Evolutionary conservation across 169 alveolate species (phyloP), one percentile per base, ranked within the genome.

Genomic region (Cystoisospora suis): DNA sequence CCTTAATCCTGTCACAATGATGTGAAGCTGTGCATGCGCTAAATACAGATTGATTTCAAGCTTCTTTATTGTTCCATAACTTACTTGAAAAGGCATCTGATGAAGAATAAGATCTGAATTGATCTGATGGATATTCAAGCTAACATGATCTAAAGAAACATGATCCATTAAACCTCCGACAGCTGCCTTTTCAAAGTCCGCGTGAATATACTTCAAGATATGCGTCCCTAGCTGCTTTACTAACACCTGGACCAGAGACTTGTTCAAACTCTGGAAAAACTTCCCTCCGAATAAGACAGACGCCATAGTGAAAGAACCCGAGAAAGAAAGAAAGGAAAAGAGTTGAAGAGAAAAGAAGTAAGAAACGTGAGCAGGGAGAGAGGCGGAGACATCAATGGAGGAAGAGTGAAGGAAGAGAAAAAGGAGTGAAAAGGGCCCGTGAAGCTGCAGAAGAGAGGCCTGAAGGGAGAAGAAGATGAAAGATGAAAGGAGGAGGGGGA

Each of bases 91-190:
- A n/a, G 83, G 83, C 9, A 72, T 5, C 42, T 72, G 83, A 38
- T 38, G 83, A 34, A 40, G 3, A 27, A 17, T 38, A 27, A 72
- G 53, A 36, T 72, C 83, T 36, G 46, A 34, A 56, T 72, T 72
- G 53, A 72, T 40, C 56, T 72, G 83, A 5, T 46, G 15, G 38
- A 72, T 1, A 40, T 72, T 72, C 83, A 72, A 15, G 38, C 42
- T 40, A 29, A 72, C 83, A 34, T 72, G 9, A 34, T 72, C 56
- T 17, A 72, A 34, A 36, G 34, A 40, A 17, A 72, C 9, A 15
- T 40, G 83, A 34, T 72, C 83, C 83, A 72, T 72, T 36, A 72
- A 32, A 7, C 83, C 83, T 17, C 83, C 83, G 58, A 72, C 83
- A 38, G 83, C 83, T 12, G 83, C 83, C 56, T 27, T 34, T 27